Evolutionary conservation across 1,284 basidiomycete genomes (phyloP), one percentile per base, ranked within the genome.

Genomic region (Schizopora paradoxa): DNA sequence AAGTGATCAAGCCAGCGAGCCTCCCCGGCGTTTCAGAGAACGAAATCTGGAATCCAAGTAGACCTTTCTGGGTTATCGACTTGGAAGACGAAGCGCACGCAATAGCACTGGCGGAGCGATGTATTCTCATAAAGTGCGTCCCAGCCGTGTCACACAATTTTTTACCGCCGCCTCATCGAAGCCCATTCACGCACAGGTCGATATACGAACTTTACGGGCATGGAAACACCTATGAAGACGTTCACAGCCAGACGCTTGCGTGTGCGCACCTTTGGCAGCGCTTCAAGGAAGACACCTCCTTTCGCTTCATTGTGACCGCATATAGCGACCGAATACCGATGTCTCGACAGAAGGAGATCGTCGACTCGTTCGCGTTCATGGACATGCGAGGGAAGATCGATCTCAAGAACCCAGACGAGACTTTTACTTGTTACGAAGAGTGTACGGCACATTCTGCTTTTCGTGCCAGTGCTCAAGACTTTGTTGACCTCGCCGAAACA

Each of bases 301-400:
- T 92, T 72, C 86, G 82, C 54, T 88, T 95, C 61, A 64, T 75
- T n/a, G 77, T 95, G 5, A 77, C 79, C 5, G 82, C 80, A 1
- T 83, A 84, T 58, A 88, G 90, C 56, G 85, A 86, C 52, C 79
- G 79, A 2, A 79, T 94, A 10, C 75, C 82, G 1, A 76, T 82
- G 50, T 59, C 64, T 21, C 69, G 83, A 18, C 83, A 89, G 57
- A 70, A 69, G 49, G 69, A 79, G 18, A 74, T 91, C 31, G 82
- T 96, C 48, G 82, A 94, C 57, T 74, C 73, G 54, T 96, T 98
- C 62, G 67, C 74, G 1, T 97, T 91, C 63, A 92, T 97, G 84
- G 78, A 69, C 18, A 82, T 95, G 51, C 61, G 74, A 49, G 94
- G 94, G 4, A 77, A 77, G 53, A 91, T 97, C 55, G 79, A 88